These are phyloP conservation scores for Paecilomyces dactylethromorphus DNA, from an alignment of 2,329 filamentous ascomycete species.

Conservation along the genomic window DNA sequence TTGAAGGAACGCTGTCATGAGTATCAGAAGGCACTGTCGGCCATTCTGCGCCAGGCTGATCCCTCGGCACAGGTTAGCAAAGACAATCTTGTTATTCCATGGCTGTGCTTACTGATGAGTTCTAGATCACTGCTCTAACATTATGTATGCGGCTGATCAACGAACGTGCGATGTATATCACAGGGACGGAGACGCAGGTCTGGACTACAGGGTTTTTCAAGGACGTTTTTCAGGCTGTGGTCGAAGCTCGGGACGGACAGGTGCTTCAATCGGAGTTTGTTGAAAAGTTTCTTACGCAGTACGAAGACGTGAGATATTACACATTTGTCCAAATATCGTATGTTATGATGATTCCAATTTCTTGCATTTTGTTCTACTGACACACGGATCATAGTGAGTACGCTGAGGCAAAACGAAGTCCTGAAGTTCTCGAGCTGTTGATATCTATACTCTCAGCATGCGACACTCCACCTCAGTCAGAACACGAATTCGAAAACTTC, in stretches of 20 bases:
- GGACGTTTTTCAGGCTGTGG: slow-evolving; percentile 56
- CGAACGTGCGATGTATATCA: slow-evolving; percentile 62
- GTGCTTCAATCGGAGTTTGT: slow-evolving; percentile 65
- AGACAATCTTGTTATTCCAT: not conserved
- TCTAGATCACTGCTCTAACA: slow-evolving; percentile 62
- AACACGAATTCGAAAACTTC: slow-evolving; percentile 31
- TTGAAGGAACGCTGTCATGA: slow-evolving; percentile 67
- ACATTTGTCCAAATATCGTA: slow-evolving; percentile 70
- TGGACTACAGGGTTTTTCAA: slow-evolving; percentile 65
- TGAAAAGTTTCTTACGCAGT: slow-evolving; percentile 70
- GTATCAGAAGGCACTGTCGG: slow-evolving; percentile 59
- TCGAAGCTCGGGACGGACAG: slow-evolving; percentile 52
- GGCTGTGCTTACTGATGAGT: slow-evolving; percentile 7
- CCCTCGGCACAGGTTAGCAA: slow-evolving; percentile 45
- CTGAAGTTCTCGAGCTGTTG: slow-evolving; percentile 26
- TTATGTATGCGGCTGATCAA: slow-evolving; percentile 79
- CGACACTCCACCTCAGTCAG: slow-evolving; percentile 57
- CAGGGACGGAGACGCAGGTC: slow-evolving; percentile 55
- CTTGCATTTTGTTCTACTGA: slow-evolving; percentile 1
- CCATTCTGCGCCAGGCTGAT: slow-evolving; percentile 55
- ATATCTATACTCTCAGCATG: slow-evolving; percentile 43
- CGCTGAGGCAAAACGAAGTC: slow-evolving; percentile 17
- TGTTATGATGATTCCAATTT: slow-evolving; percentile 26
- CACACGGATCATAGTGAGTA: slow-evolving; percentile 25
- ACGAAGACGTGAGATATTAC: slow-evolving; percentile 78